phyloP scores from a whole-genome alignment of 495 filamentous ascomycete species.

The Penicillium psychrofluorescens region DNA sequence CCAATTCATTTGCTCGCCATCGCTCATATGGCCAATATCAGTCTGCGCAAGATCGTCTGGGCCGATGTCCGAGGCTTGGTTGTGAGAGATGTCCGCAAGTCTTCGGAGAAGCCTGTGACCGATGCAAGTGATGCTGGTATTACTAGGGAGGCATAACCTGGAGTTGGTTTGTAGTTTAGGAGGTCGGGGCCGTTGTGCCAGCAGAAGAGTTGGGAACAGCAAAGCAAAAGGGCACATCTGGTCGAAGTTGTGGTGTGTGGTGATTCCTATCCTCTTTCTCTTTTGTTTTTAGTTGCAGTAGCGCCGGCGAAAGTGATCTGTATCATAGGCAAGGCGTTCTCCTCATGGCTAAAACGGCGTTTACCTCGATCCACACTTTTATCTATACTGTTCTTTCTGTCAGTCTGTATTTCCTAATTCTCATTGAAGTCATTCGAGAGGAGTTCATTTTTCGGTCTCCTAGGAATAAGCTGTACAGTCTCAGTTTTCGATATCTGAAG shows the following conservation, averaged over 20 bases:
- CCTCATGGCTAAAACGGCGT: not conserved
- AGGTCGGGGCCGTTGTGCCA: not conserved
- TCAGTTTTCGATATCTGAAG: too few species aligned
- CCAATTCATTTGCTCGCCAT: conserved; percentile 27
- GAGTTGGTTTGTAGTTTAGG: too few species aligned
- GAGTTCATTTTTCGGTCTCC: too few species aligned
- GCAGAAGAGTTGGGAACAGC: not conserved
- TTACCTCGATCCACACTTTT: not conserved
- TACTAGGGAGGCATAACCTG: too few species aligned
- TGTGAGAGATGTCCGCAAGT: not conserved
- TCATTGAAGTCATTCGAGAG: too few species aligned
- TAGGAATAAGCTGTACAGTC: too few species aligned
- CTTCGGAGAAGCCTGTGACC: too few species aligned
- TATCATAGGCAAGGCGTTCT: conserved; percentile 16
- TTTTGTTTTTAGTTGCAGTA: not conserved
- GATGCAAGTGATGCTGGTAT: too few species aligned
- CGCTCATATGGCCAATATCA: conserved; percentile 35
- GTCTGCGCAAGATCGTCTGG: conserved; percentile 18
- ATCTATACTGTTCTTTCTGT: conserved; percentile 7
- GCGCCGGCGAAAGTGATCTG: not conserved
- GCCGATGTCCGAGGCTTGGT: conserved; percentile 10
- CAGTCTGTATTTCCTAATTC: not conserved
- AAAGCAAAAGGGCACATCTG: too few species aligned
- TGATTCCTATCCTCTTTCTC: not conserved
- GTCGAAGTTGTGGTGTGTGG: not conserved